These are phyloP conservation scores for Cutaneotrichosporon mucoides DNA, from an alignment of 1,284 basidiomycete genomes.

Conservation along the genomic window DNA sequence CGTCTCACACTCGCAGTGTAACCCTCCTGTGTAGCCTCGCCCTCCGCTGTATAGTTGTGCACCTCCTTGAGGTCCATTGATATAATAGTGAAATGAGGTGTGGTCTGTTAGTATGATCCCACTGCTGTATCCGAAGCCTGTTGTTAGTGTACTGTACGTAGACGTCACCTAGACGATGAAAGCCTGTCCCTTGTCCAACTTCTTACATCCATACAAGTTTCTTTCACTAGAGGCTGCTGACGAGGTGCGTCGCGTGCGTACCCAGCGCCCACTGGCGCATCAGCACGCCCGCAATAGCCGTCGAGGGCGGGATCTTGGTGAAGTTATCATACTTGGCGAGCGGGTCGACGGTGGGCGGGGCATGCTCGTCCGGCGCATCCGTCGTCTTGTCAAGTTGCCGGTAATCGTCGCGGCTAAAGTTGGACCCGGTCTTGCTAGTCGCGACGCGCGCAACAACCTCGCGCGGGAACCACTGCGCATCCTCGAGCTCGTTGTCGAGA, in stretches of 20 bases:
- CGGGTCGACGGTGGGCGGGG: conserved; percentile 24
- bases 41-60: too few relatives aligned
- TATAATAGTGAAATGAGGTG: too few relatives aligned
- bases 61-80: too few relatives aligned
- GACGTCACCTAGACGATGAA: too few relatives aligned
- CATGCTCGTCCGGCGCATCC: conserved; percentile 1
- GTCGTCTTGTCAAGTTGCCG: conserved; percentile 52
- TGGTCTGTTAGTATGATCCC: too few relatives aligned
- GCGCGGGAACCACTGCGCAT: conserved; percentile 83
- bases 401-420: conserved; percentile 58
- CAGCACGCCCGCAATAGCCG: conserved; percentile 67
- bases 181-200: too few relatives aligned
- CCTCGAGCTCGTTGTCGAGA: conserved; percentile 93
- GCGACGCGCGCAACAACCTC: conserved; percentile 60
- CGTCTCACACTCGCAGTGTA: not conserved
- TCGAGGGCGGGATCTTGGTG: conserved; percentile 64
- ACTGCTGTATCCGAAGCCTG: too few relatives aligned
- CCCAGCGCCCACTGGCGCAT: conserved; percentile 64
- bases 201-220: too few relatives aligned
- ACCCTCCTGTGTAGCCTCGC: not conserved
- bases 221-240: conserved; percentile 24
- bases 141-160: too few relatives aligned
- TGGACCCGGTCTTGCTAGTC: conserved; percentile 55
- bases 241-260: conserved; percentile 30
- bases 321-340: conserved; percentile 24